A percentile compares a stretch with the other conserved stretches of the same genome.
Evolutionary conservation across 345 rosid genomes (phyloP).

Genomic region (Eucalyptus urophylla): DNA sequence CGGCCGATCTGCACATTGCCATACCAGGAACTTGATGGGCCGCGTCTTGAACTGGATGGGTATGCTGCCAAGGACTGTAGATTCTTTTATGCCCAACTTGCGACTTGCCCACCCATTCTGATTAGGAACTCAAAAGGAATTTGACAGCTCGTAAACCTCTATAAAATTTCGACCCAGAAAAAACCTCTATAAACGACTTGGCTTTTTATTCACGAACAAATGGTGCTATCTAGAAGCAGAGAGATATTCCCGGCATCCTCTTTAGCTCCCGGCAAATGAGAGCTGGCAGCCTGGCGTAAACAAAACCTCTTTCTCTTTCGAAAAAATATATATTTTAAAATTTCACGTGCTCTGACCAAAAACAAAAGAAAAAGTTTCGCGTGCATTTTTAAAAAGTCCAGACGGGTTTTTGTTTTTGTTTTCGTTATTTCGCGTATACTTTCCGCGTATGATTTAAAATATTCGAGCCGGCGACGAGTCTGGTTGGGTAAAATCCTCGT

Average conservation of each 20-base stretch:
- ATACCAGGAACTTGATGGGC: neutral
- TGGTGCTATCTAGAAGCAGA: no score
- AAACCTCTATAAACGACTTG: neutral
- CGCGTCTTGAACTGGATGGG: neutral
- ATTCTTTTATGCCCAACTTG: neutral
- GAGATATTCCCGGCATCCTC: neutral
- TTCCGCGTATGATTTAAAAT: neutral
- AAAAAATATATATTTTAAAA: neutral
- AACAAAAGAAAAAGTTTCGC: neutral
- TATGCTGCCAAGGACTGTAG: neutral
- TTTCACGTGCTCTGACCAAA: neutral
- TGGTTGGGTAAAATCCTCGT: neutral
- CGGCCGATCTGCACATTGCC: neutral
- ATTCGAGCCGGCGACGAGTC: neutral
- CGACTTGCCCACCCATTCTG: neutral
- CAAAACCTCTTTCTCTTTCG: neutral
- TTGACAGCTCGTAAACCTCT: neutral
- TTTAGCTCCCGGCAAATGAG: neutral
- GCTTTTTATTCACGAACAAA: neutral
- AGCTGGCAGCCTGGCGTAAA: neutral
- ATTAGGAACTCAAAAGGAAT: neutral
- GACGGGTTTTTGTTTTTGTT: neutral
- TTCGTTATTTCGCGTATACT: neutral
- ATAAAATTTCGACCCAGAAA: no score
- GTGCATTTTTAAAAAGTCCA: neutral